Evolutionary conservation across 2,329 filamentous ascomycete genomes (phyloP).

Genomic region (Daldinia eschscholtzii): DNA sequence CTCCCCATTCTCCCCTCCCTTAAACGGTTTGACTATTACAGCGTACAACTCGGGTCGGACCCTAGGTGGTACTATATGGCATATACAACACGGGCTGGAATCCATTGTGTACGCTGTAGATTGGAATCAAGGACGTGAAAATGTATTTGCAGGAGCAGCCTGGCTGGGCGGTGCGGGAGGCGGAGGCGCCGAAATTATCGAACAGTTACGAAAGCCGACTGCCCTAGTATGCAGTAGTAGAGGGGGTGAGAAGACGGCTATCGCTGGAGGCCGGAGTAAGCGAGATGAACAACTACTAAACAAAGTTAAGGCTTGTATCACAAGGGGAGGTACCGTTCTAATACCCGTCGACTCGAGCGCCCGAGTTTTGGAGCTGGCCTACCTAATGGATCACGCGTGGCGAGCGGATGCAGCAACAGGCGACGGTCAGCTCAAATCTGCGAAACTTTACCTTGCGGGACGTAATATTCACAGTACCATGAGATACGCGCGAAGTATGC

Average conservation of each 20-base stretch:
- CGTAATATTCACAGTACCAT: conserved; percentile 89
- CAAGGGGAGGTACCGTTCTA: conserved; percentile 87
- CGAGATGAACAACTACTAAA: conserved; percentile 88
- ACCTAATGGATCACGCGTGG: conserved; percentile 94
- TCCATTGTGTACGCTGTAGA: conserved; percentile 98
- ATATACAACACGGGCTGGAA: conserved; percentile 95
- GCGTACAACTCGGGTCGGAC: conserved; percentile 98
- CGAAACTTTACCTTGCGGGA: conserved; percentile 84
- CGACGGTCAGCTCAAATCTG: conserved; percentile 64
- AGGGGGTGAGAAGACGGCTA: conserved; percentile 78
- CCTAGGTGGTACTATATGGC: conserved; percentile 97
- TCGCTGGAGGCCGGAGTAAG: conserved; percentile 79
- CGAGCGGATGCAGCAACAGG: conserved; percentile 70
- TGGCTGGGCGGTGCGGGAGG: conserved; percentile 88
- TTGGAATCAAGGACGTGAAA: conserved; percentile 98
- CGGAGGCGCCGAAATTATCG: conserved; percentile 89
- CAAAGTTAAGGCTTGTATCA: conserved; percentile 82
- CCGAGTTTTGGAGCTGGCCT: conserved; percentile 91
- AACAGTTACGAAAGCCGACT: conserved; percentile 92
- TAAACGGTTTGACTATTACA: conserved; percentile 93
- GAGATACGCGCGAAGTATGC: conserved; percentile 91
- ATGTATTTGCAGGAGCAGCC: conserved; percentile 91
- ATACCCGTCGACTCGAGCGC: conserved; percentile 96
- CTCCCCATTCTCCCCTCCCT: conserved; percentile 87
- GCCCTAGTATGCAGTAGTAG: conserved; percentile 92